Conservation (phyloP, 116 monocot genomes). For the Phalaenopsis hybrid region DNA sequence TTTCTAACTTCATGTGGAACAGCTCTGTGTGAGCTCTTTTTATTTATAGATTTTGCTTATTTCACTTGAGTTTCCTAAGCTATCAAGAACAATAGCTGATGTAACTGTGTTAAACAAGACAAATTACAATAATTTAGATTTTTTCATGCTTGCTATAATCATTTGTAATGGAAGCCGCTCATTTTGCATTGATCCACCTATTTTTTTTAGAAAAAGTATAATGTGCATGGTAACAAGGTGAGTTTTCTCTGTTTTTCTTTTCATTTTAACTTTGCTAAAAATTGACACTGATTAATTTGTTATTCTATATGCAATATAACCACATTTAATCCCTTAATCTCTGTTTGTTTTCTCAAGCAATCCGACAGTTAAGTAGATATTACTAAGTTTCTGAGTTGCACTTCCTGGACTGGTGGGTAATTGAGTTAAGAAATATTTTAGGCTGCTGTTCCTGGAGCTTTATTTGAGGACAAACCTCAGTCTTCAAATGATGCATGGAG, state of each 20-base stretch:
- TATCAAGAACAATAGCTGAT: no score
- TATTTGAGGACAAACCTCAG: conserved; percentile 96
- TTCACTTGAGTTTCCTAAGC: no score
- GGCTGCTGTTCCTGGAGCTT: conserved; percentile 82
- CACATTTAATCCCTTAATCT: background rate
- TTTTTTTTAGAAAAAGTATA: no score
- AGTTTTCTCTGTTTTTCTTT: background rate
- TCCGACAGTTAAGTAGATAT: background rate
- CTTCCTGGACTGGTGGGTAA: background rate
- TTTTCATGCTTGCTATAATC: no score
- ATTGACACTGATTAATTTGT: background rate
- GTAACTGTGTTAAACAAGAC: no score
- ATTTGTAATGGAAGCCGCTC: no score
- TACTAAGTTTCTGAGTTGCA: background rate
- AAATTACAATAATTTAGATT: no score
- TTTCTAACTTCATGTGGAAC: no score
- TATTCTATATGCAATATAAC: background rate
- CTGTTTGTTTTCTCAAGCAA: background rate
- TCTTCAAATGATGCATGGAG: conserved; percentile 98
- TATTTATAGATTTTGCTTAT: no score
- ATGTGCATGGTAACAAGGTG: background rate
- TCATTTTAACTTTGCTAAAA: background rate
- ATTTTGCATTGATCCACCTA: no score
- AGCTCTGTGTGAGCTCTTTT: no score
- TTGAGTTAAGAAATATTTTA: conserved; percentile 24